These are phyloP conservation scores for Paecilomyces niveus DNA, from an alignment of 2,329 filamentous ascomycete genomes.

Conservation along the genomic window DNA sequence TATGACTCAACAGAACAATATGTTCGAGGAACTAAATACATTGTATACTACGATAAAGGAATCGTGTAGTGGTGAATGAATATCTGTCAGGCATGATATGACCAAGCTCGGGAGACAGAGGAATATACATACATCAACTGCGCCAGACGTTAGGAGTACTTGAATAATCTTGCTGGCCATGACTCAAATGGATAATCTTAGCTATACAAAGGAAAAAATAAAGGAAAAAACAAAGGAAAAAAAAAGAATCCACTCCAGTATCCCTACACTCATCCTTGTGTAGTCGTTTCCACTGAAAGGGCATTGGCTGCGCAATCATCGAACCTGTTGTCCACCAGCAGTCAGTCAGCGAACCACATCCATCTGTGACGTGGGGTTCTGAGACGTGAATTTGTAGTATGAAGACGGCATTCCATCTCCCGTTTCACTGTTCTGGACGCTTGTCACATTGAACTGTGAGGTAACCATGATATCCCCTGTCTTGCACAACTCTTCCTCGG, in stretches of 20 bases:
- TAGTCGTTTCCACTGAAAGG: neutral
- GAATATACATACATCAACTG: no score
- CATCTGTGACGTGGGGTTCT: neutral
- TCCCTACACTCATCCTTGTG: neutral
- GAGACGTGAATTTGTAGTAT: neutral
- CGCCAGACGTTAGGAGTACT: no score
- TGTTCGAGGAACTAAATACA: no score
- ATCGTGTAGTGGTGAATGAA: no score
- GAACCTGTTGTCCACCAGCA: neutral
- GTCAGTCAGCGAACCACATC: neutral
- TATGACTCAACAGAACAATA: no score
- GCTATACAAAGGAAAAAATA: no score
- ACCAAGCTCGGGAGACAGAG: no score
- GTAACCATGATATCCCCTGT: neutral
- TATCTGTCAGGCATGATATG: no score
- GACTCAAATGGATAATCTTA: no score
- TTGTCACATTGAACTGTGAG: neutral
- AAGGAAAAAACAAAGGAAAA: no score
- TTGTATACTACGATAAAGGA: no score
- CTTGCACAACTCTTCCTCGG: neutral
- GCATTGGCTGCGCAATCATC: neutral
- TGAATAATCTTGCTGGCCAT: no score
- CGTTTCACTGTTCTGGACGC: neutral
- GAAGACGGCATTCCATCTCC: neutral
- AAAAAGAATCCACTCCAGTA: neutral